Conservation (phyloP, 495 filamentous ascomycete species). For the Acidiella bohemica region DNA sequence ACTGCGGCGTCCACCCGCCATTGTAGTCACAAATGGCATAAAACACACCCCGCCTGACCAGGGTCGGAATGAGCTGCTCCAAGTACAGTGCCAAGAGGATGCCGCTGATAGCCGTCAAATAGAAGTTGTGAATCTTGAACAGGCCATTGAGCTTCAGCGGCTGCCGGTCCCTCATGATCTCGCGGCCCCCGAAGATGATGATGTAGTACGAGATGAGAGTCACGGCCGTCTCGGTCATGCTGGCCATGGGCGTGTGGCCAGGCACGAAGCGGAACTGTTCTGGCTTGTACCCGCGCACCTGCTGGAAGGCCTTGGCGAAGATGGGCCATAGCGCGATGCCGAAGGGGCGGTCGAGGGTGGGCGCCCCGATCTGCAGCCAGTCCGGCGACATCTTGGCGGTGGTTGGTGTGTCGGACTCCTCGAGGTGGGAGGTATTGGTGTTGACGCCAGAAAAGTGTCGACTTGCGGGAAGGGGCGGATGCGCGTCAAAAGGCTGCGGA, state of each 20-base stretch:
- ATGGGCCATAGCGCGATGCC: slow-evolving; percentile 86
- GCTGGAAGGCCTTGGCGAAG: slow-evolving; percentile 72
- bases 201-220: slow-evolving; percentile 59
- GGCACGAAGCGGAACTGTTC: slow-evolving; percentile 56
- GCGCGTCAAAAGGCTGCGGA: too few species aligned
- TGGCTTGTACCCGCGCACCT: slow-evolving; percentile 55
- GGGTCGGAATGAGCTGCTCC: slow-evolving; percentile 57
- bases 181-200: slow-evolving; percentile 61
- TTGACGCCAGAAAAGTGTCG: too few species aligned
- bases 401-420: too few species aligned
- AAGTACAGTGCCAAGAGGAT: slow-evolving; percentile 55
- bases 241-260: slow-evolving; percentile 58
- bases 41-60: slow-evolving; percentile 56
- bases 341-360: slow-evolving; percentile 82
- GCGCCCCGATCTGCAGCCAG: slow-evolving; percentile 33
- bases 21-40: slow-evolving; percentile 53
- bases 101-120: slow-evolving; percentile 57
- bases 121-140: slow-evolving; percentile 73
- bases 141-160: slow-evolving; percentile 53
- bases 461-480: too few species aligned
- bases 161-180: slow-evolving; percentile 55
- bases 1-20: slow-evolving; percentile 66
- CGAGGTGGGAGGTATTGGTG: too few species aligned
- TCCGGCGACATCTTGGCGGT: too few species aligned
- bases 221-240: slow-evolving; percentile 48